phyloP scores from a whole-genome alignment of 257 asterid species.

The Penstemon davidsonii region DNA sequence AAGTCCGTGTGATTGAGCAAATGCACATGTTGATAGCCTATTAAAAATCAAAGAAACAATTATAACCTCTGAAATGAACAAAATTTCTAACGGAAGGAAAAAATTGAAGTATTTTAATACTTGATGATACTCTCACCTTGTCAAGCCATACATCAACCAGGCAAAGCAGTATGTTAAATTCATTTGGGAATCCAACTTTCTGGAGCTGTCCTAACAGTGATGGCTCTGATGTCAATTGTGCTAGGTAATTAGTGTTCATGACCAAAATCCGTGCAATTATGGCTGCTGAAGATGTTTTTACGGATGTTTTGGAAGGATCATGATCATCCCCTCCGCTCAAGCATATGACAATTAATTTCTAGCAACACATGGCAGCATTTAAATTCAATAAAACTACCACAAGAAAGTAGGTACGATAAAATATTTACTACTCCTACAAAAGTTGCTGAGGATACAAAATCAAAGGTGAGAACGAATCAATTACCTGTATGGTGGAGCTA shows the following conservation, averaged over 20 bases:
- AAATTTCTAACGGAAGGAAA: too few relatives aligned
- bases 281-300: conserved; percentile 81
- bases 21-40: too few relatives aligned
- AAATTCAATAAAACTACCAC: conserved; percentile 15
- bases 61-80: too few relatives aligned
- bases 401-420: conserved; percentile 9
- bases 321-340: conserved; percentile 86
- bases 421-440: background rate
- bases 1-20: too few relatives aligned
- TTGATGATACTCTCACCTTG: conserved; percentile 53
- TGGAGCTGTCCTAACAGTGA: conserved; percentile 65
- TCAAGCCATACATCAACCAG: conserved; percentile 95
- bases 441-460: background rate
- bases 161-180: conserved; percentile 86
- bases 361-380: conserved; percentile 27
- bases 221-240: conserved; percentile 83
- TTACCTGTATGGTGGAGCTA: conserved; percentile 77
- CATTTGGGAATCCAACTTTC: conserved; percentile 70
- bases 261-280: conserved; percentile 89
- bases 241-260: conserved; percentile 84
- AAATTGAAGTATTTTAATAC: too few relatives aligned
- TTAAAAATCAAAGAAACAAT: too few relatives aligned
- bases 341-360: conserved; percentile 83
- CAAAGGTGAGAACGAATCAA: conserved; percentile 14
- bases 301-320: conserved; percentile 82